phyloP scores from a whole-genome alignment of 441 rosid genomes.

The Metrosideros polymorpha region DNA sequence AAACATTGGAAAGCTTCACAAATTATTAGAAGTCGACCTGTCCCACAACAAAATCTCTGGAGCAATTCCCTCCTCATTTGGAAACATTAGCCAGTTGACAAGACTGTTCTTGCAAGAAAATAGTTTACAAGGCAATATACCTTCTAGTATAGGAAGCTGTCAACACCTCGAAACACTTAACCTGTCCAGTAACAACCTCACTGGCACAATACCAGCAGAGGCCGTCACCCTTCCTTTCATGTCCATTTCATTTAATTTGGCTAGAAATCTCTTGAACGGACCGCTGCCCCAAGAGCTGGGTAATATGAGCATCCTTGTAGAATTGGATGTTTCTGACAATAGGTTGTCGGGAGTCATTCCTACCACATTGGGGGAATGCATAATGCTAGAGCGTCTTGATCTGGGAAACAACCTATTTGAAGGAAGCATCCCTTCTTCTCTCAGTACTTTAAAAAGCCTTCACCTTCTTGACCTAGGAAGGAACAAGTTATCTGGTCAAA shows the following conservation, averaged over 20 bases:
- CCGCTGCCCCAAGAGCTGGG: not conserved
- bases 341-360: not conserved
- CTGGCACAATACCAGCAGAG: not conserved
- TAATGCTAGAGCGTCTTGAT: not conserved
- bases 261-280: not conserved
- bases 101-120: not conserved
- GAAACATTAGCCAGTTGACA: not conserved
- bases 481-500: not conserved
- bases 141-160: conserved; percentile 2
- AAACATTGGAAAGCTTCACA: not conserved
- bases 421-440: not conserved
- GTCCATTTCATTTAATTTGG: not conserved
- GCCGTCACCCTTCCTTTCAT: not conserved
- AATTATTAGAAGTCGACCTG: not conserved
- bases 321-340: not conserved
- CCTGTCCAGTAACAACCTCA: not conserved
- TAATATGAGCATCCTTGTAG: not conserved
- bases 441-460: not conserved
- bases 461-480: not conserved
- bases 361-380: not conserved
- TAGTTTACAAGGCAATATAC: not conserved
- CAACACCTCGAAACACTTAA: not conserved
- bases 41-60: not conserved
- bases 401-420: not conserved
- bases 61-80: not conserved